Evolutionary conservation across 2,329 filamentous ascomycete species (phyloP).

Genomic region (Pseudophaeomoniella oleicola): DNA sequence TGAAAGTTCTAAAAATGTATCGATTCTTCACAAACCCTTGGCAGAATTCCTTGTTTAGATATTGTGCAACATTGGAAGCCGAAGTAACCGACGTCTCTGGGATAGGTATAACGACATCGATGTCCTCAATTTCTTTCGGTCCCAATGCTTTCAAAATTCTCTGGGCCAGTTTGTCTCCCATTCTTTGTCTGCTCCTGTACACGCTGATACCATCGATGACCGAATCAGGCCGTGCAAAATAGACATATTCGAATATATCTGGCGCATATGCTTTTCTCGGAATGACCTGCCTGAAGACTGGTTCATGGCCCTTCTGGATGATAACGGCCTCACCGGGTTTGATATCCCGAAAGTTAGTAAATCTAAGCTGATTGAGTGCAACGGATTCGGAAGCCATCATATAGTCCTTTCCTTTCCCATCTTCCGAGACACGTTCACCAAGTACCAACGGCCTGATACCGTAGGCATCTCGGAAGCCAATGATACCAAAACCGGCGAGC

Average conservation of each 20-base stretch:
- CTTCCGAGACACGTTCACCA: slow-evolving; percentile 56
- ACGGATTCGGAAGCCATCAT: slow-evolving; percentile 86
- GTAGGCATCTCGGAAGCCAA: slow-evolving; percentile 65
- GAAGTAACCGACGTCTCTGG: slow-evolving; percentile 73
- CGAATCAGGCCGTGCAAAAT: slow-evolving; percentile 71
- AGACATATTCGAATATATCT: slow-evolving; percentile 79
- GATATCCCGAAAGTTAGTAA: slow-evolving; percentile 61
- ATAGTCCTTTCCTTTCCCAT: slow-evolving; percentile 58
- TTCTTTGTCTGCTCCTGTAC: slow-evolving; percentile 67
- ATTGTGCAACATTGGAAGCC: slow-evolving; percentile 60
- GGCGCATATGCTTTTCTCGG: slow-evolving; percentile 57
- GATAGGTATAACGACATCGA: slow-evolving; percentile 70
- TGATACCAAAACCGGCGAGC: slow-evolving; percentile 66
- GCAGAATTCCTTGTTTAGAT: slow-evolving; percentile 60
- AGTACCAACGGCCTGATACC: slow-evolving; percentile 74
- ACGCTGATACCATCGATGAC: slow-evolving; percentile 81
- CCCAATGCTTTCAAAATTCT: slow-evolving; percentile 55
- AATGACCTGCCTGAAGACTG: slow-evolving; percentile 63
- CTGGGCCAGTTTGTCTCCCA: slow-evolving; percentile 69
- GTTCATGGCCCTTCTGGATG: slow-evolving; percentile 60
- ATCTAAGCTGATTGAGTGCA: slow-evolving; percentile 68
- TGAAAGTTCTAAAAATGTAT: slow-evolving; percentile 79
- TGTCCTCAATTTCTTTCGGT: slow-evolving; percentile 54
- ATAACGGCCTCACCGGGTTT: slow-evolving; percentile 75
- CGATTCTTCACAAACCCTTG: slow-evolving; percentile 82